Evolutionary conservation across 2,329 filamentous ascomycete genomes (phyloP).

Genomic region (Aspergillus flavus): DNA sequence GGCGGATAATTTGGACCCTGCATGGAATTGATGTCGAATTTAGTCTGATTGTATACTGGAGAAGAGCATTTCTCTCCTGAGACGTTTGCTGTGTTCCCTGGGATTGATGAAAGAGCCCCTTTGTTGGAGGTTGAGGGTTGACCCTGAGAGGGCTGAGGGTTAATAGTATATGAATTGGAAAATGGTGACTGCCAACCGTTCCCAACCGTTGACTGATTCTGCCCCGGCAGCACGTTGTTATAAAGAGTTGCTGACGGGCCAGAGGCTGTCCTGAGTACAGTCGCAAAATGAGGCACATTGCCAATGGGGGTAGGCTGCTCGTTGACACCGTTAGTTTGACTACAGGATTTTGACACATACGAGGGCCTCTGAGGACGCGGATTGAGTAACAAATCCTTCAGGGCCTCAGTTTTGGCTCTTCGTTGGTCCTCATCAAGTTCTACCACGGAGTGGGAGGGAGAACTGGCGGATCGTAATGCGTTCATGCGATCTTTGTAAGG

Average conservation of each 20-base stretch:
- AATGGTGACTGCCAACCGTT: slow-evolving; percentile 27
- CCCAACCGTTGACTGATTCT: slow-evolving; percentile 19
- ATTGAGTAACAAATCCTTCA: slow-evolving; percentile 51
- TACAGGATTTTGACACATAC: slow-evolving; percentile 32
- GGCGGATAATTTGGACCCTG: slow-evolving; percentile 27
- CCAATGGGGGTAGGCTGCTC: slow-evolving; percentile 20
- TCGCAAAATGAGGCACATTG: slow-evolving; percentile 33
- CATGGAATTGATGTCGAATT: slow-evolving; percentile 16
- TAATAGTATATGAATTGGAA: slow-evolving; percentile 26
- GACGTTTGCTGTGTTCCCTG: slow-evolving; percentile 14
- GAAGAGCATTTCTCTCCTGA: slow-evolving; percentile 24
- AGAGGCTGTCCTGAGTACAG: slow-evolving; percentile 36
- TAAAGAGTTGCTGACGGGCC: slow-evolving; percentile 34
- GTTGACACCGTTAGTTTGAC: slow-evolving; percentile 22
- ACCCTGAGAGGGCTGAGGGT: slow-evolving; percentile 25
- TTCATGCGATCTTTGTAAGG: slow-evolving; percentile 51
- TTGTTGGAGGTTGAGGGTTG: slow-evolving; percentile 36
- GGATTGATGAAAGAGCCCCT: slow-evolving; percentile 30
- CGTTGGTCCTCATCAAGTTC: slow-evolving; percentile 43
- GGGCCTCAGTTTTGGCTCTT: slow-evolving; percentile 46
- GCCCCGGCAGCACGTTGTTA: slow-evolving; percentile 19
- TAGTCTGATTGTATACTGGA: slow-evolving; percentile 26
- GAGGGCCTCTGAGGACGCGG: slow-evolving; percentile 41
- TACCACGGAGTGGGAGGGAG: slow-evolving; percentile 30
- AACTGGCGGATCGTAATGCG: slow-evolving; percentile 42